Evolutionary conservation across 2,329 filamentous ascomycete species (phyloP), one percentile per base, ranked within the genome.

Genomic region (Fusarium coicis): DNA sequence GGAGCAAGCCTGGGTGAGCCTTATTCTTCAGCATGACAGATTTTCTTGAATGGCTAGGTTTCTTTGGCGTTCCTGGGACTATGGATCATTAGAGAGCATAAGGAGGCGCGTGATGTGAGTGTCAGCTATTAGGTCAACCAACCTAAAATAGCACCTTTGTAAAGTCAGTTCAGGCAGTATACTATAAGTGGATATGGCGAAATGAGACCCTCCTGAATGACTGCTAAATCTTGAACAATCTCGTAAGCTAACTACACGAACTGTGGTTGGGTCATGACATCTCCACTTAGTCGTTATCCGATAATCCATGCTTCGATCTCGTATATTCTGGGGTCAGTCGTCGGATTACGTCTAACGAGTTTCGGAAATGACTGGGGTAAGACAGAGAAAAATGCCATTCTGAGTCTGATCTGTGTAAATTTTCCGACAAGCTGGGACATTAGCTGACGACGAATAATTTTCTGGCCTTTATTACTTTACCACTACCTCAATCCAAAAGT

Each of bases 11-110:
- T 43, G 42, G 10, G n/a, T 11, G 7, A 43, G n/a, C 42, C 7
- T 23, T 23, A 8, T 23, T 11, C 5, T 23, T 18, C n/a, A 10
- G n/a, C 15, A 9, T 44, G 23, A 7, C 12, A 16, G 23, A 44
- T 18, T 44, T 5, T 5, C 16, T 0, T 5, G n/a, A n/a, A 16
- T 23, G 10, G 2, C n/a, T 6, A 10, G 10, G 15, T 43, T 5
- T 43, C 42, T 43, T 23, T 26, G 0, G n/a, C 10, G 4, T 43
- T 26, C 16, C 3, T 12, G 16, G 34, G 34, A 36, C 6, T 36
- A 16, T 36, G 34, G 7, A 16, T 36, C 34, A 36, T 16, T 16
- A 36, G 15, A 15, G 15, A 36, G 34, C 34, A 36, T 16, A 36
- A 4, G 15, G 15, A 36, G 7, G 15, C 15, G 15, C 34, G 34